Evolutionary conservation across 106 monocot species (phyloP), one percentile per base, ranked within the genome.

Genomic region (Apostasia shenzhenica): DNA sequence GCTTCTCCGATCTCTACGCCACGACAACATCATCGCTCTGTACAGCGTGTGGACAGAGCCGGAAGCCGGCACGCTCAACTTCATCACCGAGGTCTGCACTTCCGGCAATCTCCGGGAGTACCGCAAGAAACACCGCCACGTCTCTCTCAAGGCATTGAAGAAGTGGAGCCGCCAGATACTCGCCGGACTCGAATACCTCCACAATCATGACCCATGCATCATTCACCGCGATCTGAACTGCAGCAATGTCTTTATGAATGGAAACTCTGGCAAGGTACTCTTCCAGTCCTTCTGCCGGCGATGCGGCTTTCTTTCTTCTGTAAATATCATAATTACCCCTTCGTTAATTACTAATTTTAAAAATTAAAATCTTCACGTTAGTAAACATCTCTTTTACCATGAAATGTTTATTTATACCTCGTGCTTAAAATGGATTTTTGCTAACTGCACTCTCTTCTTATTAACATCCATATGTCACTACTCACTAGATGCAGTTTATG

Each of bases 231-330:
- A 95, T 43, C 79, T 95, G 66, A 95, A 95, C 53, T 88, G 83
- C 81, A 88, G 87, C 88, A 95, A 95, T 55, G 67, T 95, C 59
- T 91, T 95, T 81, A 81, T 91, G 75, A 95, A 95, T 40, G 94
- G 91, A 63, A 91, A 88, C 68, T 58, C 69, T 44, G 93, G 89
- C 46, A 75, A 85, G 84, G 89, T 89, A 64, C 6, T 0, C 39
- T 3, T 52, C 10, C 50, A 0, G 45, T 61, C 72, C 8, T 11
- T 53, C 45, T 13, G 1, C 59, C 41, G 13, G 5, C 41, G 9
- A 41, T 51, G 14, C 14, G 4, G 66, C 14, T 37, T 54, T 8
- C 26, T 70, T 12, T 70, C 8, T 54, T 57, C 38, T 39, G 3
- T 14, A 43, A 70, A 41, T 39, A 41, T 26, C 14, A 10, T 13